A percentile compares a stretch with the other conserved stretches of the same genome.
Conservation (phyloP, 2,329 filamentous ascomycete genomes). For the Macrophomina phaseolina region DNA sequence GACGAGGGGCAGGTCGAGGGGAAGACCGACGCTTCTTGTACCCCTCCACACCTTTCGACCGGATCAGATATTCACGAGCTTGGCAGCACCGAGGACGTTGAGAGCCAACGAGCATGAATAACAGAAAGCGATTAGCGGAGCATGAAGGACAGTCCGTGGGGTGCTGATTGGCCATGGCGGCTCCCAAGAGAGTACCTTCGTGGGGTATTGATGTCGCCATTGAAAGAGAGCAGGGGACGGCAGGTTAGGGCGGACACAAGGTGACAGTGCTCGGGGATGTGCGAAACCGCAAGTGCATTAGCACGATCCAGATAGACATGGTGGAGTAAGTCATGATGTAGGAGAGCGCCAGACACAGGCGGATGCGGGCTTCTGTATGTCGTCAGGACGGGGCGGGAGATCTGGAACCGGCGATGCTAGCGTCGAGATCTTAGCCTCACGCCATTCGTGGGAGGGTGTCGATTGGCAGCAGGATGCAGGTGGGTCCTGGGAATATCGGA, state of each 20-base stretch:
- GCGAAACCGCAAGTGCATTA: conserved; percentile 13
- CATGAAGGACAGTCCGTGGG: background rate
- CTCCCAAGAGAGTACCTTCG: background rate
- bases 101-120: conserved; percentile 1
- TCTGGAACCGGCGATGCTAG: conserved; percentile 3
- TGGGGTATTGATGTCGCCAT: conserved; percentile 16
- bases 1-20: background rate
- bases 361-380: background rate
- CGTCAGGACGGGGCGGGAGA: conserved; percentile 12
- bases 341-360: background rate
- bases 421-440: conserved; percentile 17
- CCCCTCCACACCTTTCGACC: background rate
- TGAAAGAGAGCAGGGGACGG: background rate
- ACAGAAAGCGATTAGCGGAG: background rate
- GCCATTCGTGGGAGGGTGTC: conserved; percentile 16
- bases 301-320: conserved; percentile 10
- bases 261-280: background rate
- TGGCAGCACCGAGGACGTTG: background rate
- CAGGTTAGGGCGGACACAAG: background rate
- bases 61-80: background rate
- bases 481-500: background rate
- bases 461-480: conserved; percentile 1
- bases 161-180: conserved; percentile 4
- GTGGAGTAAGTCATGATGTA: conserved; percentile 26
- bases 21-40: conserved; percentile 16